Base-by-base conservation (phyloP, 2,329 filamentous ascomycete species). In the Penicillium sp. region DNA sequence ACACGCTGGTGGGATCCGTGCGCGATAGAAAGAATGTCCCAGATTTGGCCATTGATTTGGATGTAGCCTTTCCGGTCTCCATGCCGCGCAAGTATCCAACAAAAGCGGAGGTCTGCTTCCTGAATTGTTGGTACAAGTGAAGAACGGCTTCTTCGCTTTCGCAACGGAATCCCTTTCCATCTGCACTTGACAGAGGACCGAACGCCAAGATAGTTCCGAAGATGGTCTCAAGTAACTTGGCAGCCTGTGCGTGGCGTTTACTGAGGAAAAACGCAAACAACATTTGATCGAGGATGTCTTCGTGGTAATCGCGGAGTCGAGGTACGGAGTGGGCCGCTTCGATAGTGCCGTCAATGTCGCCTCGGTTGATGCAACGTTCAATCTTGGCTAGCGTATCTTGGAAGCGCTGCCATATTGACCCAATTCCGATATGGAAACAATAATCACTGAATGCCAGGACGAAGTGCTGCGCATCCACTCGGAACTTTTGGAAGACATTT, bases 401-500 rank as follows among this genome's bases (percentile, higher is more conserved):
- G 56, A 97, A 93, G 0, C 77, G 76, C 21, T 75, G 76, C 92
- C 93, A 97, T 0, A 87, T 85, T 14, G 81, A 79, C 7, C 82
- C 82, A 47, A 97, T 86, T 1, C 88, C 92, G 0, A 85, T 83
- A 54, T 93, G 89, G 58, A 95, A 88, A 63, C 92, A 88, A 67
- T 97, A 94, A 1, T 86, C 83, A 38, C 86, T 83, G 0, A 97
- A 72, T 9, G 83, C 83, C 0, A 83, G 81, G 22, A 96, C 80
- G 60, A 97, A 92, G 69, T 94, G 88, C 49, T 90, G 86, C 0
- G 90, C 87, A 67, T 96, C 89, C 36, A 88, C 81, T 5, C 87
- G 81, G 60, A 97, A 92, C 45, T 82, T 82, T 54, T 82, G 77
- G 74, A 77, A 58, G 60, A 72, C 47, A 72, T 79, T 67, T 71